Evolutionary conservation across 1,284 basidiomycete species (phyloP), one percentile per base, ranked within the genome.

Genomic region (Irpex lacteus): DNA sequence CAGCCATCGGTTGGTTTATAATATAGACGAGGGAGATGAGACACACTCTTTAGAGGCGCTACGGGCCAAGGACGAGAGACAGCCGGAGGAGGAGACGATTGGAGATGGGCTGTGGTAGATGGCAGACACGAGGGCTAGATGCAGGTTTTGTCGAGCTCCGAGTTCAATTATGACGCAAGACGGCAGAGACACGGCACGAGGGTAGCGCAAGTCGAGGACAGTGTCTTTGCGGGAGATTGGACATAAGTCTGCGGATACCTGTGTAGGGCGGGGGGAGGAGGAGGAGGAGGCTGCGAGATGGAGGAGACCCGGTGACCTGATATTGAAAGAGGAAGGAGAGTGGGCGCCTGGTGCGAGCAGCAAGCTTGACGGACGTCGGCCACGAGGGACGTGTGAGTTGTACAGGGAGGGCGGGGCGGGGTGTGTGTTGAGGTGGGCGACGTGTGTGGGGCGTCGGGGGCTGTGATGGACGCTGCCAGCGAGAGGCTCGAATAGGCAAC

Each of bases 131-230:
- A 67, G 70, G 68, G 57, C 60, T 59, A 36, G 65, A 44, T 56
- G 32, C 54, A 18, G 66, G 64, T 37, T 56, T 47, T 58, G 58
- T 38, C 56, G 67, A 65, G 57, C 62, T 53, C 50, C 50, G 7
- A 52, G 50, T 52, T 52, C 50, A 63, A 68, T 68, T 67, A 71
- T 72, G 71, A 71, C 68, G 72, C 69, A 72, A 69, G 70, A 65
- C 63, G 60, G 62, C 58, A 56, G 44, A 63, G 40, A 65, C 52
- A 60, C 66, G 62, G 63, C 61, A 53, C 50, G 56, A 60, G 62
- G 62, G 70, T 66, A 67, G 65, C 63, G 69, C 65, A 66, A 65
- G 68, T 66, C 60, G 60, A 65, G 63, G 64, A 61, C 44, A 57
- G 54, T 60, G 59, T 40, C 40, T 57, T 34, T 56, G 59, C 47